Percentiles rank a stretch among this genome's conserved stretches.
These are phyloP conservation scores for Apiotrichum montevideense DNA, from an alignment of 1,284 basidiomycete genomes.

Conservation along the genomic window DNA sequence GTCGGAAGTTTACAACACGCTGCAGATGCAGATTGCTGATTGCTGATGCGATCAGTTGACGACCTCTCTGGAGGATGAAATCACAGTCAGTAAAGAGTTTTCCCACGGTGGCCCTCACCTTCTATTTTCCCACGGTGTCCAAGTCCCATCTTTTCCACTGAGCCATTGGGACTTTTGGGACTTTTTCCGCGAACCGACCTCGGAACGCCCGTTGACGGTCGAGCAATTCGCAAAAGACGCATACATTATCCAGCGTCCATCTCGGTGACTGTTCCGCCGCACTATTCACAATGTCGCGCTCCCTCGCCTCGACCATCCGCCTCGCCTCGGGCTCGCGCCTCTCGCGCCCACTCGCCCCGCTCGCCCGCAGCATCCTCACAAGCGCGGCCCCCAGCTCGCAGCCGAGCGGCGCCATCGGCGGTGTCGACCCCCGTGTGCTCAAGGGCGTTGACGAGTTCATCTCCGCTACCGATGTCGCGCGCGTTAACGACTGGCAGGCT, in stretches of 20 bases:
- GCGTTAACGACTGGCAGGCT: constrained; percentile 39
- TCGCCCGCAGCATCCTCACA: background rate
- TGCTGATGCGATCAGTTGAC: background rate
- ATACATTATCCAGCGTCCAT: background rate
- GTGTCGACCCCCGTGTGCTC: constrained; percentile 36
- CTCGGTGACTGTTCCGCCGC: background rate
- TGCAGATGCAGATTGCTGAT: too few relatives aligned
- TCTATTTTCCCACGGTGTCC: background rate
- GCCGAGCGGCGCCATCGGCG: constrained; percentile 10
- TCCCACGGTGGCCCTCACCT: background rate
- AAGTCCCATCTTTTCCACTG: too few relatives aligned
- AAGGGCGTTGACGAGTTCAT: constrained; percentile 34
- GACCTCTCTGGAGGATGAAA: background rate
- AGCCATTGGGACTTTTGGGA: too few relatives aligned
- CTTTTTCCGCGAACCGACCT: too few relatives aligned
- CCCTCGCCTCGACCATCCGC: background rate
- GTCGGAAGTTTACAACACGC: too few relatives aligned
- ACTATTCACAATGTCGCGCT: constrained; percentile 9
- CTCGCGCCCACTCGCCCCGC: background rate
- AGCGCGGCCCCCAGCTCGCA: background rate
- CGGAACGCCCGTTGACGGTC: too few relatives aligned
- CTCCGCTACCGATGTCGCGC: constrained; percentile 29
- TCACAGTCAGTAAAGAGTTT: background rate
- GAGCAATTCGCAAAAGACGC: too few relatives aligned
- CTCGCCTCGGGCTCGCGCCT: background rate